A percentile compares a stretch with the other conserved stretches of the same genome.
These are phyloP conservation scores for Phytophthora pinifolia DNA, from an alignment of 352 stramenopile genomes.

Conservation along the genomic window DNA sequence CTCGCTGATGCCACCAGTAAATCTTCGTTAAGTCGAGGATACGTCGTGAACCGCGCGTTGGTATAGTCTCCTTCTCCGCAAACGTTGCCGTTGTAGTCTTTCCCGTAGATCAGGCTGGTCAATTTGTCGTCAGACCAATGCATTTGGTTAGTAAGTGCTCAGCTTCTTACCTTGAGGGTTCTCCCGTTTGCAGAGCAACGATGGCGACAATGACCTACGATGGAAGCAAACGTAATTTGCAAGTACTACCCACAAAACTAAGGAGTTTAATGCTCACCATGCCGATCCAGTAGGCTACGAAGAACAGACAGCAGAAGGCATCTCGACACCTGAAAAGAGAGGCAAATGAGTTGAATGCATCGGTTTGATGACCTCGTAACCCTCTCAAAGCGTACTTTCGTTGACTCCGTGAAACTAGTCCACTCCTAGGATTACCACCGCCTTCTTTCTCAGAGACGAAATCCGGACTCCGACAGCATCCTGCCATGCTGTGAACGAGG, in stretches of 20 bases:
- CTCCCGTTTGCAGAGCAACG: constrained; percentile 60
- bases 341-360: not conserved
- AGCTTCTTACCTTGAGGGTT: constrained; percentile 47
- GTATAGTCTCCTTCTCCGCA: constrained; percentile 58
- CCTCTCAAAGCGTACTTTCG: constrained; percentile 30
- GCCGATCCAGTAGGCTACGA: constrained; percentile 85
- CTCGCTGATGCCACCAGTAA: constrained; percentile 48
- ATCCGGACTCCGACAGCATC: constrained; percentile 26
- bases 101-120: constrained; percentile 70
- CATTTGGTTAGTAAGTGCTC: not conserved
- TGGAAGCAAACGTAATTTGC: not conserved
- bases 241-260: not conserved
- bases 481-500: constrained; percentile 9
- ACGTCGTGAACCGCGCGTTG: constrained; percentile 56
- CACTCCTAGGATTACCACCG: constrained; percentile 7
- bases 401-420: constrained; percentile 23
- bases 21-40: constrained; percentile 82
- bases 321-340: constrained; percentile 62
- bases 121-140: not conserved
- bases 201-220: constrained; percentile 56
- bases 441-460: constrained; percentile 19
- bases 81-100: constrained; percentile 81
- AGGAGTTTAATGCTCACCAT: constrained; percentile 43
- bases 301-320: constrained; percentile 76
- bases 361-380: not conserved